Conservation (phyloP, 2,329 filamentous ascomycete genomes). For the Hortaea sp. region DNA sequence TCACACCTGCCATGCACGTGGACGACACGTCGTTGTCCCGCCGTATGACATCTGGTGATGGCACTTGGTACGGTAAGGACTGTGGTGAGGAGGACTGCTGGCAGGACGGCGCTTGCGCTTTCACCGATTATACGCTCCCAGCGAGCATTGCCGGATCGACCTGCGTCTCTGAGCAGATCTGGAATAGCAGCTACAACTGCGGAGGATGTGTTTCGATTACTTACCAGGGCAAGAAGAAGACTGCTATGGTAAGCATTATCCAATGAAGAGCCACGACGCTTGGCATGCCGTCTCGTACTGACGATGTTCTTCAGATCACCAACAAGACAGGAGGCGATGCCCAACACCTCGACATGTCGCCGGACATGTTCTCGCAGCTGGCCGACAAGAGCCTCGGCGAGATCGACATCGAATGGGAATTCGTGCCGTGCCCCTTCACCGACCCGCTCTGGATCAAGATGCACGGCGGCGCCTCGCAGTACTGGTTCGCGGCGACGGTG, state of each 20-base stretch:
- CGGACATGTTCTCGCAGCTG: conserved; percentile 8
- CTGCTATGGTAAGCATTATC: background rate
- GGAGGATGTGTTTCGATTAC: background rate
- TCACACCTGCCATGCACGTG: background rate
- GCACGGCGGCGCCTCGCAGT: conserved; percentile 13
- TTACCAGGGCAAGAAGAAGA: background rate
- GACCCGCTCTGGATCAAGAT: conserved; percentile 12
- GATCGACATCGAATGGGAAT: conserved; percentile 11
- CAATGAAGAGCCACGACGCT: too few relatives aligned
- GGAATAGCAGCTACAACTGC: too few relatives aligned
- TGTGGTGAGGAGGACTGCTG: conserved; percentile 12
- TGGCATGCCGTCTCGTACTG: conserved; percentile 1
- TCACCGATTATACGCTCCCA: background rate
- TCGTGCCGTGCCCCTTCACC: conserved; percentile 20
- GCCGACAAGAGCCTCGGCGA: conserved; percentile 6
- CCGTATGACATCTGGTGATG: conserved; percentile 3
- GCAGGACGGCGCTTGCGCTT: background rate
- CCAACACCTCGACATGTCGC: conserved; percentile 9
- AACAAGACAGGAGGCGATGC: conserved; percentile 7
- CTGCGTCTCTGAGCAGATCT: too few relatives aligned
- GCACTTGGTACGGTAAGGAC: conserved; percentile 7
- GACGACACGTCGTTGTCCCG: conserved; percentile 4
- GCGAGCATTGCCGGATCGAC: background rate
- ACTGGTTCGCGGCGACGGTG: conserved; percentile 17
- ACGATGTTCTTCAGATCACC: conserved; percentile 3